Base-by-base conservation (phyloP, 768 basidiomycete genomes). In the Psilocybe cyanescens region DNA sequence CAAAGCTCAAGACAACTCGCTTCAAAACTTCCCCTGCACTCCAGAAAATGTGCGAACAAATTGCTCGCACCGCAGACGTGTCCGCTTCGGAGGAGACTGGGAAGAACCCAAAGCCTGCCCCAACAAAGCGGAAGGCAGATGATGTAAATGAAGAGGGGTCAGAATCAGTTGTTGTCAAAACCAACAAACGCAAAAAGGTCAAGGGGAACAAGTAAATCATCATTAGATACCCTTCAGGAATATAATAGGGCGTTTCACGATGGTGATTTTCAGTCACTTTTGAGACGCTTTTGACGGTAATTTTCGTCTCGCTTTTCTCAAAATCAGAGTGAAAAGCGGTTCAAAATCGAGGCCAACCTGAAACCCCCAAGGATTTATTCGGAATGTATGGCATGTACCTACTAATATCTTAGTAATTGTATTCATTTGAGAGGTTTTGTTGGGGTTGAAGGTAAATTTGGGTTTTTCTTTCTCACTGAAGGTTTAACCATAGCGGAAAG, bases 11-110 rank as follows among this genome's bases (percentile, higher is more conserved):
- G 4, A 86, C 84, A 14, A 72, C 81, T n/a, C 82, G 86, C 28
- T 88, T 91, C 75, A 86, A 86, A 69, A 77, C 83, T 5, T 87
- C 90, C 1, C 72, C 80, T 33, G 86, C 84, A 6, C 80, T 94
- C 7, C 80, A 81, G 30, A 81, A 80, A 55, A 82, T 88, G 74
- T 87, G 90, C 67, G 82, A 81, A 67, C 92, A 94, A 72, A 75
- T 95, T 54, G 70, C 73, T 69, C 67, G 72, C 17, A 47, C 67
- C 46, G 59, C 66, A 46, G 67, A 71, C 53, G 61, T 51, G 16
- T 54, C 66, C 24, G 60, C 62, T 28, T 41, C 46, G 52, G 64
- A 68, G 16, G 57, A 62, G 8, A 39, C 44, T 28, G 51, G 66
- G 30, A 60, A 59, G 30, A 65, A 63, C 48, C 55, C 61, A 35